Conservation (phyloP, 495 filamentous ascomycete species). For the Zalerion maritima region DNA sequence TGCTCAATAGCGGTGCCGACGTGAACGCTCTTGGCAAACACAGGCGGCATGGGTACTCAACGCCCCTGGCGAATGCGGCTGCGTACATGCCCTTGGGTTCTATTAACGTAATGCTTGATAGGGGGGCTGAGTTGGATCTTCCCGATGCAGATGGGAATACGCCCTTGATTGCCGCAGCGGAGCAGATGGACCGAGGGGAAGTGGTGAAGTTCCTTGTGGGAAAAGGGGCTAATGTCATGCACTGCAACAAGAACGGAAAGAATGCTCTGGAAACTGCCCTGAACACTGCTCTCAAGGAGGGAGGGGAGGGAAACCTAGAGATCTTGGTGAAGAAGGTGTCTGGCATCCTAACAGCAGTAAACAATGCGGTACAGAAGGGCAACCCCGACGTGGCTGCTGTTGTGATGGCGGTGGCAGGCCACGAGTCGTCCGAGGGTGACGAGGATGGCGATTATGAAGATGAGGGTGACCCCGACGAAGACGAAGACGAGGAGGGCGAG, state of each 20-base stretch:
- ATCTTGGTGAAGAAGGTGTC: conserved; percentile 12
- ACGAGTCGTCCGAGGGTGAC: conserved; percentile 11
- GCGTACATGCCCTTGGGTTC: conserved; percentile 14
- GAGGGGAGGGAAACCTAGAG: conserved; percentile 7
- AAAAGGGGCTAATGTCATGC: conserved; percentile 17
- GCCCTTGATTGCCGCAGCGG: conserved; percentile 13
- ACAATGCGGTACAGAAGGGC: conserved; percentile 12
- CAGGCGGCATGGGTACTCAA: conserved; percentile 7
- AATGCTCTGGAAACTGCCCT: conserved; percentile 14
- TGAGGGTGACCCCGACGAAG: too few relatives aligned
- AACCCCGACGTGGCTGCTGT: conserved; percentile 11
- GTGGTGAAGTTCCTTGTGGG: conserved; percentile 14
- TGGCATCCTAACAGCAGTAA: conserved; percentile 10
- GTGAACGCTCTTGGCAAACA: conserved; percentile 15
- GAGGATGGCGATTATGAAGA: conserved; percentile 8
- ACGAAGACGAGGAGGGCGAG: too few relatives aligned
- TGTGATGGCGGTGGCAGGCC: conserved; percentile 11
- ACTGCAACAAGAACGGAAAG: conserved; percentile 6
- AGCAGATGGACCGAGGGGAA: conserved; percentile 12
- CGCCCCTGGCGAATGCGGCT: conserved; percentile 14
- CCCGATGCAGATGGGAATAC: conserved; percentile 18
- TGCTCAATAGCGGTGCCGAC: conserved; percentile 13
- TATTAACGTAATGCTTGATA: conserved; percentile 13
- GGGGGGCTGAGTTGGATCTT: conserved; percentile 19
- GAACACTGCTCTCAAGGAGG: conserved; percentile 3